Evolutionary conservation across 768 basidiomycete genomes (phyloP), one percentile per base, ranked within the genome.

Genomic region (Russula virescens): DNA sequence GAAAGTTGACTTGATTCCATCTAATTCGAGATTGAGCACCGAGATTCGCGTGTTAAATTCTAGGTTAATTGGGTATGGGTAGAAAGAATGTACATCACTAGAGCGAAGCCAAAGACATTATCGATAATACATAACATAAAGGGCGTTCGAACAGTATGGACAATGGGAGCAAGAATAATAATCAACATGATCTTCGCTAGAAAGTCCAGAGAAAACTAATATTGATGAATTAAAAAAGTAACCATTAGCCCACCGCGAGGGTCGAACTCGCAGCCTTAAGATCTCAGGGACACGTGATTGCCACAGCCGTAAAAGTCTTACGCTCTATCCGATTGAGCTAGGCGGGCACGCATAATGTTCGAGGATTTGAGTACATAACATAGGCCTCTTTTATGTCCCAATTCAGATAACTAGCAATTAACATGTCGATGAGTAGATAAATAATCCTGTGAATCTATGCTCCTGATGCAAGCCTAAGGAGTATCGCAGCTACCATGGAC

Each of bases 251-350:
- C 80, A 81, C 80, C 80, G 80, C 80, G 80, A 81, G 80, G 80
- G 79, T 81, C 80, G 80, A 81, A 81, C 80, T 81, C 80, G 80
- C 80, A 81, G 79, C 80, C 80, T 81, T 81, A 79, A 79, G 80
- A 80, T 79, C 21, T 59, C 51, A 45, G 18, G 40, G 57, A 55
- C 60, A 61, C 60, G 60, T 61, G 60, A 60, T 52, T 59, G 53
- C 63, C 68, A 64, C 63, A 55, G 66, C 67, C 69, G 31, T 79
- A 80, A 80, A 77, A 80, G 79, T 80, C 79, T 80, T 78, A 81
- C 79, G 79, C 79, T 80, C 80, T 80, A 81, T 81, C 79, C 80
- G 79, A 80, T 80, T 80, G 79, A 80, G 79, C 79, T 80, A 80
- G 79, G 80, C 78, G 79, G 78, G 78, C 78, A 64, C 55, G 46